Evolutionary conservation across 164 flowering plant species (phyloP).

Genomic region (Annona cherimola): DNA sequence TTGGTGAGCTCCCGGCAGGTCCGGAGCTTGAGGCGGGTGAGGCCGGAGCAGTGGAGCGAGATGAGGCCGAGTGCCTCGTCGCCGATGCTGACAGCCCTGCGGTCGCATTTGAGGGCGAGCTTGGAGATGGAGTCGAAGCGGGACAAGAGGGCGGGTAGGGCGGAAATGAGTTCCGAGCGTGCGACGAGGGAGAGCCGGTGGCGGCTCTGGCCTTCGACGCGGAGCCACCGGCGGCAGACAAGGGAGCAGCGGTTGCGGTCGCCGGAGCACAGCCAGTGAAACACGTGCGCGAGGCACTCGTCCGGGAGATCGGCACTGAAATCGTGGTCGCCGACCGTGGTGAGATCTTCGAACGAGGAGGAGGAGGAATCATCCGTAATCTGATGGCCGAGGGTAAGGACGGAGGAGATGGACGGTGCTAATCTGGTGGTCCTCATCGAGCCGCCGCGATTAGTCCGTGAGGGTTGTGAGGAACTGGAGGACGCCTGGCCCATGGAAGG

Average conservation of each 20-base stretch:
- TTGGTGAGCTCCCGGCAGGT: constrained; percentile 80
- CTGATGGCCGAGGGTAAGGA: constrained; percentile 16
- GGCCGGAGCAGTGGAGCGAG: constrained; percentile 55
- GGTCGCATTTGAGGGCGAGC: constrained; percentile 74
- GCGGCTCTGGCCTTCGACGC: constrained; percentile 73
- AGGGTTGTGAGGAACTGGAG: constrained; percentile 28
- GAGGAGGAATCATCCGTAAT: neutral
- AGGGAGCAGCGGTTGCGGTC: constrained; percentile 69
- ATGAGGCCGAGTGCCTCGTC: constrained; percentile 62
- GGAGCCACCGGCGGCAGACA: constrained; percentile 69
- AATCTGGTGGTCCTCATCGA: constrained; percentile 13
- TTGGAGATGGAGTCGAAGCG: constrained; percentile 82
- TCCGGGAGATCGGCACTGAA: constrained; percentile 63
- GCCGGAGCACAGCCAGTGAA: constrained; percentile 55
- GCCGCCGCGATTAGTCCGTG: constrained; percentile 18
- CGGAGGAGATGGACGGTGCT: constrained; percentile 7
- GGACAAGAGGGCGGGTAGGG: constrained; percentile 43
- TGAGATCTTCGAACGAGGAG: neutral
- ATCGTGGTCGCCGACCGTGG: constrained; percentile 11
- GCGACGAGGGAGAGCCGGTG: constrained; percentile 71
- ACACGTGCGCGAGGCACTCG: constrained; percentile 68
- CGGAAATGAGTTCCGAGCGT: constrained; percentile 31
- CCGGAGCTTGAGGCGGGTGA: constrained; percentile 73
- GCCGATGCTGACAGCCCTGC: constrained; percentile 50
- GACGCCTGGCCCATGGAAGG: constrained; percentile 48